Evolutionary conservation across 352 stramenopile species (phyloP).

Genomic region (Phytophthora vignae): DNA sequence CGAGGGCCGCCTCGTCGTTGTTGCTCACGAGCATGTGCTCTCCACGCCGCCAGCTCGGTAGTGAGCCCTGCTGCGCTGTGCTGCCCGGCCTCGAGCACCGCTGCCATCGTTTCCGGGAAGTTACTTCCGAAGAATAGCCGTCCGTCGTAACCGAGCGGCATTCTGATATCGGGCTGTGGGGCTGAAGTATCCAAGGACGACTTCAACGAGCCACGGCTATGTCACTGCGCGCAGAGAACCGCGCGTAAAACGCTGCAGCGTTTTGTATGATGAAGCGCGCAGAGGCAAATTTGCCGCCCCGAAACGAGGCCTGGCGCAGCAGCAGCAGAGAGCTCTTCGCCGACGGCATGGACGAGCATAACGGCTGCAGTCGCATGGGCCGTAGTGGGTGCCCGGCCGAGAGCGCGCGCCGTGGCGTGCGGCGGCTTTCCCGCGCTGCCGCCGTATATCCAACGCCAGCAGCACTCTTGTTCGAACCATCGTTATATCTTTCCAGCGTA

Average conservation of each 20-base stretch:
- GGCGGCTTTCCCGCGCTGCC: constrained; percentile 7
- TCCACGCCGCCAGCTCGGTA: constrained; percentile 30
- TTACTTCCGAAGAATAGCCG: constrained; percentile 40
- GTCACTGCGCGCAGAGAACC: constrained; percentile 10
- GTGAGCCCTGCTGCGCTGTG: constrained; percentile 16
- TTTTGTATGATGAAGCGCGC: constrained; percentile 6
- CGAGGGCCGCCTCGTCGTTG: constrained; percentile 35
- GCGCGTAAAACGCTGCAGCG: constrained; percentile 4
- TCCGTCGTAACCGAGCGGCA: constrained; percentile 13
- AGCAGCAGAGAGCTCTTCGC: background rate
- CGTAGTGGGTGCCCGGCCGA: background rate
- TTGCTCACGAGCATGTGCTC: constrained; percentile 40
- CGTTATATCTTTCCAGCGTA: constrained; percentile 28
- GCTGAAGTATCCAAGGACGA: constrained; percentile 21
- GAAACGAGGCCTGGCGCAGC: background rate
- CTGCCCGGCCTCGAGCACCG: too few relatives aligned
- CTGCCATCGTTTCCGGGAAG: constrained; percentile 19
- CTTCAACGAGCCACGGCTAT: constrained; percentile 28
- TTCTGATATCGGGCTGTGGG: constrained; percentile 7
- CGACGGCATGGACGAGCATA: constrained; percentile 19
- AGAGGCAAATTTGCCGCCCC: constrained; percentile 2
- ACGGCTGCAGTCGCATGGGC: constrained; percentile 8
- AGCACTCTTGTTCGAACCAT: constrained; percentile 29
- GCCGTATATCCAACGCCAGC: constrained; percentile 8
- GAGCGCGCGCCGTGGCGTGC: background rate